Evolutionary conservation across 768 basidiomycete genomes (phyloP).

Genomic region (Boletus rubescentipes): DNA sequence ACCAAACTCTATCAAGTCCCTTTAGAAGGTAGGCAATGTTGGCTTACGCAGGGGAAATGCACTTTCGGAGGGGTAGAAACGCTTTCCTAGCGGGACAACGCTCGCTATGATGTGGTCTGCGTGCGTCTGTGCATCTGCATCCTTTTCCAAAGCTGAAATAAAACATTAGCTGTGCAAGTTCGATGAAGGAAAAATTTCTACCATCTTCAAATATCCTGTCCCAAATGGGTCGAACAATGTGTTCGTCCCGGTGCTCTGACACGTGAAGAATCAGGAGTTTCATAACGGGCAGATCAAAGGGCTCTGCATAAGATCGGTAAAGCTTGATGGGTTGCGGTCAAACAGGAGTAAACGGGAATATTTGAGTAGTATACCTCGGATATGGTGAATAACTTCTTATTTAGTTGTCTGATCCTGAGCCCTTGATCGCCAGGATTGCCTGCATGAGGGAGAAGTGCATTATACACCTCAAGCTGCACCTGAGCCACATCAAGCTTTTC

Average conservation of each 20-base stretch:
- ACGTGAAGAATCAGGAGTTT: conserved; percentile 91
- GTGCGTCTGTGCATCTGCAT: conserved; percentile 50
- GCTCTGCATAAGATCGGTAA: conserved; percentile 83
- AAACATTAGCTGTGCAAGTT: conserved; percentile 2
- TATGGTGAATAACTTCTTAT: conserved; percentile 68
- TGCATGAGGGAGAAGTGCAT: conserved; percentile 59
- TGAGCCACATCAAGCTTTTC: conserved; percentile 97
- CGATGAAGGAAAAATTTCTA: conserved; percentile 34
- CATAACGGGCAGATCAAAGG: conserved; percentile 79
- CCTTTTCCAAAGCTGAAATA: conserved; percentile 51
- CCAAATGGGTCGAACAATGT: conserved; percentile 84
- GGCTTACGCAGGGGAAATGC: conserved; percentile 83
- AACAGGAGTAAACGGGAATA: conserved; percentile 7
- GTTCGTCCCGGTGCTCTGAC: conserved; percentile 88
- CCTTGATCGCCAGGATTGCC: conserved; percentile 62
- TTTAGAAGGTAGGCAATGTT: background rate
- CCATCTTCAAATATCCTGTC: conserved; percentile 81
- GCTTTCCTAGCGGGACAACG: conserved; percentile 71
- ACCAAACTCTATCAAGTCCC: background rate
- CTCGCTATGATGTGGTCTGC: conserved; percentile 64
- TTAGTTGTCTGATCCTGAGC: conserved; percentile 58
- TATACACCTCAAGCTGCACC: conserved; percentile 91
- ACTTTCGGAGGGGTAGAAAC: conserved; percentile 89
- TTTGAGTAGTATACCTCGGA: conserved; percentile 61
- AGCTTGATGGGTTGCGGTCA: conserved; percentile 48